These are phyloP conservation scores for Lachancea meyersii DNA, from an alignment of 805 yeast species.

Conservation along the genomic window DNA sequence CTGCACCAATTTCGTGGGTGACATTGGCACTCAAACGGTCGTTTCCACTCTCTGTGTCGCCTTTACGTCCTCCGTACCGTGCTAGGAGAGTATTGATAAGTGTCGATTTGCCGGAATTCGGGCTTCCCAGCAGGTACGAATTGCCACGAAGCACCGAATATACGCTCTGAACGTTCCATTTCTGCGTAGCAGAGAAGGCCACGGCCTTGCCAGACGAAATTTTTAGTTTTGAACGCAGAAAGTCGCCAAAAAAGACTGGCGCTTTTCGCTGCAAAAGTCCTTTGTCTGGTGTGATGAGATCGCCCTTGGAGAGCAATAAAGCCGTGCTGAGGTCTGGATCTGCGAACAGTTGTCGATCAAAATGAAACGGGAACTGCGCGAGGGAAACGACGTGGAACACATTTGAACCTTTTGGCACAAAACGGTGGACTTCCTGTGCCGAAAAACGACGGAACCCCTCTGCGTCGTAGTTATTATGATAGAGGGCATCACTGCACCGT, in stretches of 20 bases:
- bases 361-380: slow-evolving; percentile 64
- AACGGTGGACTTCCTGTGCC: slow-evolving; percentile 28
- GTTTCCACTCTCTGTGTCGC: not conserved
- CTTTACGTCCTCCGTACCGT: slow-evolving; percentile 19
- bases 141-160: slow-evolving; percentile 22
- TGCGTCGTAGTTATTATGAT: slow-evolving; percentile 37
- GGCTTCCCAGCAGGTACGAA: slow-evolving; percentile 54
- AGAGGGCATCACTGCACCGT: slow-evolving; percentile 49
- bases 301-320: slow-evolving; percentile 28
- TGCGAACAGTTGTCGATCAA: slow-evolving; percentile 30
- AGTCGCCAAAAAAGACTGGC: slow-evolving; percentile 30
- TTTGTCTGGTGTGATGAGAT: slow-evolving; percentile 26
- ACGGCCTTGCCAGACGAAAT: slow-evolving; percentile 25
- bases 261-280: slow-evolving; percentile 21
- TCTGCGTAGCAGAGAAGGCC: slow-evolving; percentile 22
- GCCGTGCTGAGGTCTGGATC: slow-evolving; percentile 11
- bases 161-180: slow-evolving; percentile 27
- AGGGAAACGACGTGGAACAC: slow-evolving; percentile 60
- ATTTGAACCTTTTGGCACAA: slow-evolving; percentile 39
- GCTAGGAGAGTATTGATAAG: slow-evolving; percentile 45
- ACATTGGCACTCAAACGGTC: not conserved
- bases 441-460: slow-evolving; percentile 32
- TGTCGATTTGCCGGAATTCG: slow-evolving; percentile 67
- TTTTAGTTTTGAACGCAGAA: slow-evolving; percentile 27
- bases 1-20: slow-evolving; percentile 23